A percentile compares a stretch with the other conserved stretches of the same genome.
These are phyloP conservation scores for Pyrenula massariospora DNA, from an alignment of 495 filamentous ascomycete genomes.

Conservation along the genomic window DNA sequence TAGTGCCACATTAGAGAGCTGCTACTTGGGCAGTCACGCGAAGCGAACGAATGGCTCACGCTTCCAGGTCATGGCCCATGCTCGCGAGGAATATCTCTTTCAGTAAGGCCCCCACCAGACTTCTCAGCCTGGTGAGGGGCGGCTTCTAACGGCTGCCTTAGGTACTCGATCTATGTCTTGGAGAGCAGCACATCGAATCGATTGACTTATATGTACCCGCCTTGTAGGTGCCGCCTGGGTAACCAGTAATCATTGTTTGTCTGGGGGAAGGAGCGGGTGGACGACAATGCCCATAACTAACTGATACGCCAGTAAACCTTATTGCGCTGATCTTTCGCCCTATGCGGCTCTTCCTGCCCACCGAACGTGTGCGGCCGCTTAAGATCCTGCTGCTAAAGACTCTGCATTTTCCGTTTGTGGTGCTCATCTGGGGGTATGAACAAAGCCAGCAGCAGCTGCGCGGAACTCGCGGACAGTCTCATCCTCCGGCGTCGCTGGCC, in stretches of 20 bases:
- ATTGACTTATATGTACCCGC: conserved; percentile 69
- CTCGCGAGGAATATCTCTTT: conserved; percentile 73
- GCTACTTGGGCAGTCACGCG: conserved; percentile 5
- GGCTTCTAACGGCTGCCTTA: conserved; percentile 8
- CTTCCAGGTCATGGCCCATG: conserved; percentile 45
- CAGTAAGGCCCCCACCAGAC: conserved; percentile 37
- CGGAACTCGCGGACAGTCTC: conserved; percentile 14
- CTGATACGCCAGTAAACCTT: conserved; percentile 45
- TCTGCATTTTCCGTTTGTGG: conserved; percentile 54
- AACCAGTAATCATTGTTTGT: not conserved
- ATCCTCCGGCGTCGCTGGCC: conserved; percentile 16
- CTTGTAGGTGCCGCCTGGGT: conserved; percentile 5
- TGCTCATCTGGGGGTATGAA: conserved; percentile 51
- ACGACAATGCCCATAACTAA: too few relatives aligned
- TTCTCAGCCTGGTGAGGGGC: conserved; percentile 4
- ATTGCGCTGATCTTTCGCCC: conserved; percentile 77
- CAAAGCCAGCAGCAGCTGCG: conserved; percentile 15
- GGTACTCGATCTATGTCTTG: conserved; percentile 58
- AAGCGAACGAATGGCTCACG: conserved; percentile 14
- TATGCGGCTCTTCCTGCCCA: conserved; percentile 61
- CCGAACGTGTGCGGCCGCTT: conserved; percentile 55
- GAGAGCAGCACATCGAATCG: conserved; percentile 65
- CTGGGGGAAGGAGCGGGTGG: too few relatives aligned
- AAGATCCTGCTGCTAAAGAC: conserved; percentile 71
- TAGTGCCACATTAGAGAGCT: conserved; percentile 3